phyloP scores from a whole-genome alignment of 2,329 filamentous ascomycete genomes.

The Sclerotinia nivalis region DNA sequence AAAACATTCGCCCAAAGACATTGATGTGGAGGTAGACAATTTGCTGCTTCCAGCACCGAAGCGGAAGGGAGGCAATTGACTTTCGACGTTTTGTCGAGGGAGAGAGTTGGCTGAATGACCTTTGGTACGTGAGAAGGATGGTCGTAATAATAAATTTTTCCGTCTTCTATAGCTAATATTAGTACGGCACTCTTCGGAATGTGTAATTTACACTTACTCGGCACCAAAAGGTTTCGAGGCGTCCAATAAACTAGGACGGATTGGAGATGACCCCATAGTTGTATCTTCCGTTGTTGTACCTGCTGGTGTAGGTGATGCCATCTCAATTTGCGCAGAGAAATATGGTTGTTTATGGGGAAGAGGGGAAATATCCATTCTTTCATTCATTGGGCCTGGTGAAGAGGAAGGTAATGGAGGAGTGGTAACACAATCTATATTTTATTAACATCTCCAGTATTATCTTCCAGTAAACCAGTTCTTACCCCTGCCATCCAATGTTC shows the following conservation, averaged over 20 bases:
- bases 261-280: slow-evolving; percentile 58
- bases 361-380: slow-evolving; percentile 92
- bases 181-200: slow-evolving; percentile 26
- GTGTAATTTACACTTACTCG: slow-evolving; percentile 51
- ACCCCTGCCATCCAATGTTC: slow-evolving; percentile 46
- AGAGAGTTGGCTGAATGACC: slow-evolving; percentile 69
- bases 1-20: slow-evolving; percentile 80
- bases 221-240: slow-evolving; percentile 50
- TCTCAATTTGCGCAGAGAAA: slow-evolving; percentile 58
- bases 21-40: slow-evolving; percentile 54
- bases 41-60: slow-evolving; percentile 62
- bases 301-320: slow-evolving; percentile 72
- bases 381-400: slow-evolving; percentile 70
- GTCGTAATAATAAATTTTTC: slow-evolving; percentile 69
- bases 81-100: slow-evolving; percentile 62
- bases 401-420: slow-evolving; percentile 85
- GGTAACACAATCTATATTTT: slow-evolving; percentile 66
- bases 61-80: slow-evolving; percentile 70
- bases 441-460: slow-evolving; percentile 42
- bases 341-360: slow-evolving; percentile 83
- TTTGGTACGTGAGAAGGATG: slow-evolving; percentile 74
- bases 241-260: slow-evolving; percentile 52
- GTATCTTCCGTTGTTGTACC: slow-evolving; percentile 46
- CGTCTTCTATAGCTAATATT: slow-evolving; percentile 54
- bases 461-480: slow-evolving; percentile 44